Evolutionary conservation across 108 stramenopile species (phyloP).

Genomic region (Discostella pseudostelligera): DNA sequence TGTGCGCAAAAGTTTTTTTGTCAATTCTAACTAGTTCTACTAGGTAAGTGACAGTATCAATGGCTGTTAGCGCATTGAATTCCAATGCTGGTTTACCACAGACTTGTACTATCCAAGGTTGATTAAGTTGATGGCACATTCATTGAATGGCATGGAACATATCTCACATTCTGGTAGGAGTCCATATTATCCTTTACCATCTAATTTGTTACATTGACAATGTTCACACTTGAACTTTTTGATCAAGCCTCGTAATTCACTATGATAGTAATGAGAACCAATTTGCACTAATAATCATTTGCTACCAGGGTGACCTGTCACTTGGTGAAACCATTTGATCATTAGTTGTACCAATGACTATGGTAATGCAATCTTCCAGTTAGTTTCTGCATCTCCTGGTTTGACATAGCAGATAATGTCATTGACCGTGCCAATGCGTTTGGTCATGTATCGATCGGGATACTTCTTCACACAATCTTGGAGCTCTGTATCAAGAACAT

Average conservation of each 20-base stretch:
- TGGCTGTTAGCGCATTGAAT: slow-evolving; percentile 31
- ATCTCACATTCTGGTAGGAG: slow-evolving; percentile 18
- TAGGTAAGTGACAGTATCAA: slow-evolving; percentile 47
- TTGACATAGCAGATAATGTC: slow-evolving; percentile 12
- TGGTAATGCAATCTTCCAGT: slow-evolving; percentile 46
- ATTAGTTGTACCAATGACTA: slow-evolving; percentile 3
- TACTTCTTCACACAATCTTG: not conserved
- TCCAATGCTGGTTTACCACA: slow-evolving; percentile 7
- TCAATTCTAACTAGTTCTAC: slow-evolving; percentile 32
- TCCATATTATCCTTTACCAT: slow-evolving; percentile 35
- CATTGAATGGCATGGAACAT: slow-evolving; percentile 19
- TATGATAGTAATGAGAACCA: not conserved
- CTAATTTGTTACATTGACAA: slow-evolving; percentile 29
- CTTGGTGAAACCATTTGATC: slow-evolving; percentile 37
- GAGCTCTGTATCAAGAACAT: not conserved
- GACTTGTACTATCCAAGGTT: slow-evolving; percentile 39
- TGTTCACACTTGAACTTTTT: slow-evolving; percentile 17
- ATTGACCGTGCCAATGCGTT: not conserved
- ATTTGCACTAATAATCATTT: slow-evolving; percentile 20
- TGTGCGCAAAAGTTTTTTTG: slow-evolving; percentile 29
- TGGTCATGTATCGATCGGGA: not conserved
- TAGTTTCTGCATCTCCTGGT: not conserved
- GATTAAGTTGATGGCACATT: slow-evolving; percentile 42
- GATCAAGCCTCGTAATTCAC: not conserved
- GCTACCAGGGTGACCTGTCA: slow-evolving; percentile 34